Evolutionary conservation across 192 early-diverging fungal genomes (phyloP).

Genomic region (Entomortierella parvispora): DNA sequence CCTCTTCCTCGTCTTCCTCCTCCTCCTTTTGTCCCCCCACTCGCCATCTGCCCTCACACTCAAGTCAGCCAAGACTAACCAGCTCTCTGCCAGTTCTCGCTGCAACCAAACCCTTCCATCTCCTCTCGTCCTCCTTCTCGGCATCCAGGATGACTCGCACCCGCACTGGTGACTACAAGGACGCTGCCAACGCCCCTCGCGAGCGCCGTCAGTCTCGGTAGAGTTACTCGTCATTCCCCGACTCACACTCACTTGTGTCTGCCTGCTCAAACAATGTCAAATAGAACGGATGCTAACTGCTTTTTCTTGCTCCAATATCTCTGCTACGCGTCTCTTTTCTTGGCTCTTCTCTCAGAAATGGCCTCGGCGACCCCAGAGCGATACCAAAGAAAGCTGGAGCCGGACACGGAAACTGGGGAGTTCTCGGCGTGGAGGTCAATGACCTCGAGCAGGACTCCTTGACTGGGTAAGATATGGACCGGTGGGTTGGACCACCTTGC

Average conservation of each 20-base stretch:
- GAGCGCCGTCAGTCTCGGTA: constrained; percentile 50
- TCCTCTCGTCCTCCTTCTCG: background rate
- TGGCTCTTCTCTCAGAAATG: constrained; percentile 4
- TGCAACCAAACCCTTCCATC: background rate
- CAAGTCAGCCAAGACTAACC: no score
- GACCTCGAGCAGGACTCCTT: constrained; percentile 16
- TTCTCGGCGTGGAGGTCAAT: constrained; percentile 36
- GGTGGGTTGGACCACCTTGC: no score
- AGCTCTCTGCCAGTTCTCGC: background rate
- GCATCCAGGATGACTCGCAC: constrained; percentile 41
- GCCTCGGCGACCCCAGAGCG: constrained; percentile 25
- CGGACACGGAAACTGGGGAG: constrained; percentile 48
- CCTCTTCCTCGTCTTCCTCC: background rate
- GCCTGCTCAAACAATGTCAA: background rate
- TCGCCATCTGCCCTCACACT: no score
- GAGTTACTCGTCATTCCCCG: background rate
- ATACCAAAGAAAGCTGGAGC: constrained; percentile 49
- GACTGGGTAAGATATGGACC: constrained; percentile 9
- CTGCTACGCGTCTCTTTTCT: background rate
- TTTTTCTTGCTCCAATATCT: background rate
- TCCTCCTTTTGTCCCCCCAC: no score
- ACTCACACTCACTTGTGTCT: background rate
- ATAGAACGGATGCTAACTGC: no score
- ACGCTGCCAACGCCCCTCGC: constrained; percentile 14
- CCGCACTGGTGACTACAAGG: constrained; percentile 53